Base-by-base conservation (phyloP, 164 flowering plant genomes). In the Dillenia turbinata region DNA sequence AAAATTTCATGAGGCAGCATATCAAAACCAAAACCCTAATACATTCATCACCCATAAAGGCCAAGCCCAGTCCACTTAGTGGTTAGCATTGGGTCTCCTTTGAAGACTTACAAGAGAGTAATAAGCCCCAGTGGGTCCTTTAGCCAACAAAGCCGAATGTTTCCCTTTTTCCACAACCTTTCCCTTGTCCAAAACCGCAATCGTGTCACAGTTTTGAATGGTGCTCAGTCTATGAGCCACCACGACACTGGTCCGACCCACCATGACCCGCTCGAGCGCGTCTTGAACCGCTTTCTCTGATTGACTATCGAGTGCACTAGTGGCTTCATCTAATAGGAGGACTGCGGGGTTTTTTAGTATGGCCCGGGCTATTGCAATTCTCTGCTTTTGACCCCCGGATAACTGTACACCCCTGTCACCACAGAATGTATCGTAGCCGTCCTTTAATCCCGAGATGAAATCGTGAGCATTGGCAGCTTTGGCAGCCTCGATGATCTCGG, bases 151-250 rank as follows among this genome's bases (percentile, higher is more conserved):
- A 1, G 79, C 59, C 0, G 77, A 65, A 51, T 86, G 92, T 17
- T 75, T 81, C 71, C 89, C 92, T 47, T 67, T 72, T 52, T 86
- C 92, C 46, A 84, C 85, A 11, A 83, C 77, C 48, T 49, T 71
- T 1, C 89, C 92, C 62, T 81, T 75, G 11, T 84, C 84, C 57
- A 84, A 45, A 14, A 86, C 85, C 2, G 81, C 87, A 49, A 86
- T 84, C n/a, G 52, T 49, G 58, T 86, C 83, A 60, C 89, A 83
- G 16, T 73, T 77, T 16, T 78, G 80, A 14, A 86, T 81, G 24
- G 86, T 85, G 52, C 86, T 83, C 64, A 86, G 59, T 68, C 87
- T 57, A 46, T 86, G 92, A 0, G 92, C 89, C 64, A 86, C 87
- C 54, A 86, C 83, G 54, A 86, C 79, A 40, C 79, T 83, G 0